Conservation (phyloP, 2,329 filamentous ascomycete genomes). For the Epichloe gansuensis region DNA sequence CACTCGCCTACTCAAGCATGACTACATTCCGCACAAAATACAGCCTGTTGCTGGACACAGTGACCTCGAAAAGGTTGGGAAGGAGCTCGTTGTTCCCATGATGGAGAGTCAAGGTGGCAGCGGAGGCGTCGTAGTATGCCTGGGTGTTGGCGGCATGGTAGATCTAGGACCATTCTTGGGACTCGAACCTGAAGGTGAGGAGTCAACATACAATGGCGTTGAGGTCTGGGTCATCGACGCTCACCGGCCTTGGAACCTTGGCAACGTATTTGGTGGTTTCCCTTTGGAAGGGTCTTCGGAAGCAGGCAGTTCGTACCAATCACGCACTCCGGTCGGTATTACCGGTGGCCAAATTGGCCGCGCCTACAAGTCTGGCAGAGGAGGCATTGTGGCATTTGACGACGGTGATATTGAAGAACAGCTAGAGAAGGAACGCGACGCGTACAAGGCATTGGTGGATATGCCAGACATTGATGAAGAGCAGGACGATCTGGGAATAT, state of each 20-base stretch:
- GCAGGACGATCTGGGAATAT: conserved; percentile 47
- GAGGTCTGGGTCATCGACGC: conserved; percentile 93
- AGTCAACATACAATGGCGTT: conserved; percentile 64
- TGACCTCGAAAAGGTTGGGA: conserved; percentile 69
- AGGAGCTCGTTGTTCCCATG: conserved; percentile 72
- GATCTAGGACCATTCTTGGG: conserved; percentile 73
- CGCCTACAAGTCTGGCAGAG: conserved; percentile 62
- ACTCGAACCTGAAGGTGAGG: conserved; percentile 49
- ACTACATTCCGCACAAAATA: conserved; percentile 96
- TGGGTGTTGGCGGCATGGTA: conserved; percentile 85
- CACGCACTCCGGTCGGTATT: conserved; percentile 51
- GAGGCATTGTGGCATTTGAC: conserved; percentile 87
- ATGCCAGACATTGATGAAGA: conserved; percentile 84
- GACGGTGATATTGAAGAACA: conserved; percentile 91
- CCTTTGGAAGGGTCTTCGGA: conserved; percentile 39
- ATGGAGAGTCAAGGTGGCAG: conserved; percentile 71
- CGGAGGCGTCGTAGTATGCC: conserved; percentile 80
- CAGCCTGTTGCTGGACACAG: conserved; percentile 88
- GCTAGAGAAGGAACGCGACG: conserved; percentile 58
- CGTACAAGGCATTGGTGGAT: conserved; percentile 72
- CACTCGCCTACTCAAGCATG: conserved; percentile 83
- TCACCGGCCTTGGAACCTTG: conserved; percentile 84
- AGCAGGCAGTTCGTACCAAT: conserved; percentile 30
- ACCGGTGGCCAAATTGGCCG: conserved; percentile 58
- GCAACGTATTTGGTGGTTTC: conserved; percentile 78